These are phyloP conservation scores for Yarrowia sp. DNA, from an alignment of 805 yeast genomes.

Conservation along the genomic window DNA sequence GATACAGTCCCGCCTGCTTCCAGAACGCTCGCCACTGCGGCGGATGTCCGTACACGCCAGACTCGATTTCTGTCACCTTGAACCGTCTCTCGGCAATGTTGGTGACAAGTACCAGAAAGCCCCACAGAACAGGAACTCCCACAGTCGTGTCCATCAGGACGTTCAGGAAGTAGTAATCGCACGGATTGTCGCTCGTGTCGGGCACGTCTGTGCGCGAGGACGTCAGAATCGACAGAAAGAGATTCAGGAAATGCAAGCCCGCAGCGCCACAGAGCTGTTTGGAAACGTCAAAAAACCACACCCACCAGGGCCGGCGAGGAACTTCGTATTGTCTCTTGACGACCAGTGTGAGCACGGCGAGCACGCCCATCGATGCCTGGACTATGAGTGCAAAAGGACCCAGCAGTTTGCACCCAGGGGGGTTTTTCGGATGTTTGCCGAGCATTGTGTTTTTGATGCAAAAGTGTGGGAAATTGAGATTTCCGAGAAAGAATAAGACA, in stretches of 20 bases:
- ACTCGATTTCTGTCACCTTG: conserved; percentile 44
- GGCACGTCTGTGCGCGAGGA: conserved; percentile 40
- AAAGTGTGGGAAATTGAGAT: too few species aligned
- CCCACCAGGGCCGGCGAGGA: conserved; percentile 83
- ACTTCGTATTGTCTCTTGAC: conserved; percentile 74
- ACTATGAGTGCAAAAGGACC: conserved; percentile 85
- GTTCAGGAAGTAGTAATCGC: conserved; percentile 93
- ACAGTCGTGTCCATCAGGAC: conserved; percentile 87
- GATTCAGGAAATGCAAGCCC: conserved; percentile 76
- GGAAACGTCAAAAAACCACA: conserved; percentile 86
- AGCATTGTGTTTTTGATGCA: background rate
- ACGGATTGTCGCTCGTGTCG: conserved; percentile 58
- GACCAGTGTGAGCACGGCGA: conserved; percentile 71
- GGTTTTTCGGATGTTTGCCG: conserved; percentile 1
- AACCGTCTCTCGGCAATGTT: conserved; percentile 48
- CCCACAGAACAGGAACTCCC: conserved; percentile 82
- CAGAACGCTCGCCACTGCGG: conserved; percentile 61
- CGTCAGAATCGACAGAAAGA: conserved; percentile 61
- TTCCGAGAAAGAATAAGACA: background rate
- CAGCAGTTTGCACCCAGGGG: conserved; percentile 53
- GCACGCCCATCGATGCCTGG: conserved; percentile 71
- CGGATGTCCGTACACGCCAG: conserved; percentile 66
- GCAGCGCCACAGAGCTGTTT: conserved; percentile 88
- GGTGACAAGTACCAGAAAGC: conserved; percentile 47
- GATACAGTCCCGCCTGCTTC: conserved; percentile 70